Base-by-base conservation (phyloP, 2,329 filamentous ascomycete species). In the Hypoxylon sp. region DNA sequence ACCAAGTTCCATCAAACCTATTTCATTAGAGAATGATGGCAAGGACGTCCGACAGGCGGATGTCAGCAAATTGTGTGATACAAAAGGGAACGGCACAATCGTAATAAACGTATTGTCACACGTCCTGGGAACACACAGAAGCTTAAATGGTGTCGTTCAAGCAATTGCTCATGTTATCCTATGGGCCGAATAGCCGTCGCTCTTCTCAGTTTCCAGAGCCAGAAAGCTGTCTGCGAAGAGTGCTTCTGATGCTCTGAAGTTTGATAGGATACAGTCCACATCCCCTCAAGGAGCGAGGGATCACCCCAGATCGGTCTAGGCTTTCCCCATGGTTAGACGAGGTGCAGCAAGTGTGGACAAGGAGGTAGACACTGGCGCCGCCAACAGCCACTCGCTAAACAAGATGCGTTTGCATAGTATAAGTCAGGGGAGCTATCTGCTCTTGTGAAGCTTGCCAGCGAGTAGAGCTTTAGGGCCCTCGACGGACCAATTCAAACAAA, bases 401-500 rank as follows among this genome's bases (percentile, higher is more conserved):
- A 57, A 33, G 31, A 51, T 46, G 26, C 22, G 44, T 46, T 19
- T 44, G 6, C 19, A 8, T 44, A 26, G 24, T 22, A 14, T 31
- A 31, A 52, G 53, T 13, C n/a, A 44, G 29, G 19, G 19, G 39
- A 52, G 39, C 52, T 56, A 57, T 5, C 48, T 51, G 26, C 44
- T 62, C 24, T 33, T 62, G 42, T 22, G 24, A 42, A 46, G 44
- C 29, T 50, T n/a, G 42, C 35, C n/a, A 52, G 13, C 39, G 37
- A 44, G 46, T 39, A 51, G 29, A 26, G 33, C 26, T 29, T 56
- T 31, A 26, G 39, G 48, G 17, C 35, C 33, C 29, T 60, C 52
- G 29, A 58, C 53, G 26, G 35, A 33, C 54, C 44, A 52, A 33
- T 60, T 57, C 56, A 71, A 66, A 69, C 69, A 63, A 47, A 57